A percentile compares a stretch with the other conserved stretches of the same genome.
Conservation (phyloP, 768 basidiomycete species). For the Lactifluus pinguis region DNA sequence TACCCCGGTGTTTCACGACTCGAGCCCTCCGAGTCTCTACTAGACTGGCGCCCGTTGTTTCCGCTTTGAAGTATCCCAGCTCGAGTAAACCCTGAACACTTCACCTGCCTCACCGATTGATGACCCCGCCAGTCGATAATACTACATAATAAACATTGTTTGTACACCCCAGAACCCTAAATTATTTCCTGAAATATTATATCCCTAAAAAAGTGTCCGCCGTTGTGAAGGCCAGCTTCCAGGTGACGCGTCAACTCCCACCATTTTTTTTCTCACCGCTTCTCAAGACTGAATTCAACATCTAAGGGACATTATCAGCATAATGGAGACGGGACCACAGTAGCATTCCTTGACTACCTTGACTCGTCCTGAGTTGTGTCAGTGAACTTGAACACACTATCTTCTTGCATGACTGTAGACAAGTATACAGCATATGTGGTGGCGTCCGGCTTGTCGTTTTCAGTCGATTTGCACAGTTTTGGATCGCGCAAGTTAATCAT, state of each 20-base stretch:
- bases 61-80: no score
- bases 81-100: no score
- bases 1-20: no score
- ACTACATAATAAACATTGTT: no score
- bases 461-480: background rate
- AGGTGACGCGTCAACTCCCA: background rate
- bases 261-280: background rate
- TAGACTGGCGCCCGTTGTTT: no score
- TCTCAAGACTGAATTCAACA: background rate
- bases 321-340: background rate
- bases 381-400: no score
- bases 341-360: background rate
- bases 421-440: background rate
- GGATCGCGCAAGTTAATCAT: slow-evolving; percentile 17
- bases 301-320: background rate
- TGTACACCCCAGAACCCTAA: no score
- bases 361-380: background rate
- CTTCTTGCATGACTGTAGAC: background rate
- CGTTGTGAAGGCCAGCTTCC: background rate
- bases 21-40: no score
- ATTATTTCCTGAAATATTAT: no score
- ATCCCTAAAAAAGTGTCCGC: background rate
- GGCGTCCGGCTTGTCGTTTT: background rate
- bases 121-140: no score
- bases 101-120: no score